Evolutionary conservation across 1,284 basidiomycete species (phyloP), one percentile per base, ranked within the genome.

Genomic region (Malassezia obtusa): DNA sequence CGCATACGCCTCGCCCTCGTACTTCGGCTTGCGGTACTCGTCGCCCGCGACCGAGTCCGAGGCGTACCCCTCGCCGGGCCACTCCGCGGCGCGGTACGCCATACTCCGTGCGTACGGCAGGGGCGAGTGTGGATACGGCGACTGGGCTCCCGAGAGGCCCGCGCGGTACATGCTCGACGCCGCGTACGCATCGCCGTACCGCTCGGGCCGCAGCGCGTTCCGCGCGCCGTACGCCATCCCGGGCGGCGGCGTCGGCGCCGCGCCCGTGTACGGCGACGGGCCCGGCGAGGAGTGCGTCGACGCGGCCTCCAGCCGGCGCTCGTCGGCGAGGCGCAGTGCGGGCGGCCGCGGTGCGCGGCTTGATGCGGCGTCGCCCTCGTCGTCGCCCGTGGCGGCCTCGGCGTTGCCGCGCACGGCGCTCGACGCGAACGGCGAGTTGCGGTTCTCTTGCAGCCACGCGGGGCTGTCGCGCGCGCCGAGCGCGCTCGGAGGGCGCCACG

Each of bases 391-490:
- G 4, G 10, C 8, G 4, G 9, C 25, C 14, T 45, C 50, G 17
- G 12, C 21, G 31, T n/a, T 32, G n/a, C 45, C 46, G 25, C 52
- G 52, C 31, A 54, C n/a, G 5, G 52, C 45, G 26, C 52, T 54
- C 24, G 52, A 54, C 14, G 68, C 68, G 40, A 69, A 71, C 6
- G 68, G 68, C 14, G 68, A 70, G 22, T 59, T 63, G 28, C 68
- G 63, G 12, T 57, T 57, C 28, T 68, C 65, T 33, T 52, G 56
- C 33, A 61, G 65, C 68, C 68, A 71, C 7, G 67, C 61, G 7
- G 65, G 63, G 24, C 55, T 60, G 28, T 71, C 68, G 22, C 67
- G 52, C 12, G 59, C 58, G 10, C 54, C 25, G 10, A 14, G 11
- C n/a, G 15, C 21, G 21, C 31, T 39, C 2, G 31, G 38, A 9